Percentiles rank a stretch among this genome's conserved stretches.
These are phyloP conservation scores for Lactarius deliciosus DNA, from an alignment of 768 basidiomycete species.

Conservation along the genomic window DNA sequence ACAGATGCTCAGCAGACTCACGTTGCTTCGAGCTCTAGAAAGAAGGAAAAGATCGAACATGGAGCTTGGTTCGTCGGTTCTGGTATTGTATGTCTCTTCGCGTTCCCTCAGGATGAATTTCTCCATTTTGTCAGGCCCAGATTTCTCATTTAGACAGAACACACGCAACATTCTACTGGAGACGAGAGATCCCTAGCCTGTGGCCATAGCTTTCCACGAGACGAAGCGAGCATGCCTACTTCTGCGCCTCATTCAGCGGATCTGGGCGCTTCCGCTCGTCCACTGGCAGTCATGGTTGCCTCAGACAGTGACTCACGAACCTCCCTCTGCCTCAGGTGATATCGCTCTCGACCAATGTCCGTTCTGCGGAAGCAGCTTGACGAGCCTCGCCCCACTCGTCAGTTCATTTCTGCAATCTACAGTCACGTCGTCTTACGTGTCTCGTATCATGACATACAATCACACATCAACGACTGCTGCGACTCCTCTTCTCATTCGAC, in stretches of 20 bases:
- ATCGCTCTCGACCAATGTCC: constrained; percentile 33
- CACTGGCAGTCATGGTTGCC: too few relatives aligned
- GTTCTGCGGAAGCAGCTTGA: constrained; percentile 36
- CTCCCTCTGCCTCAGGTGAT: background rate
- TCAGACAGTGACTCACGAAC: constrained; percentile 11
- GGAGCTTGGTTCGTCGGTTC: background rate
- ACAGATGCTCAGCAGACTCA: background rate
- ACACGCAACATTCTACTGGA: background rate
- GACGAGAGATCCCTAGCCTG: background rate
- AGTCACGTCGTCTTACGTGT: too few relatives aligned
- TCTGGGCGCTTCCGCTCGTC: background rate
- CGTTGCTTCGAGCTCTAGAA: background rate
- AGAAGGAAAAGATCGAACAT: constrained; percentile 18
- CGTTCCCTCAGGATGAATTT: background rate
- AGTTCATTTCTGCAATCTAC: constrained; percentile 17
- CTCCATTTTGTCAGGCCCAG: constrained; percentile 13
- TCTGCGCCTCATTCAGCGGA: background rate
- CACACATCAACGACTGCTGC: too few relatives aligned
- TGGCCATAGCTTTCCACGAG: too few relatives aligned
- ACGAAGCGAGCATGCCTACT: background rate
- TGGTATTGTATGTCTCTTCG: background rate
- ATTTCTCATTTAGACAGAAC: constrained; percentile 12
- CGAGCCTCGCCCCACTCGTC: constrained; percentile 34
- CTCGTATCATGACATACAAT: constrained; percentile 11
- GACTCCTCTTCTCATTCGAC: too few relatives aligned